Conservation (phyloP, 2,329 filamentous ascomycete species). For the Exophiala xenobiotica region DNA sequence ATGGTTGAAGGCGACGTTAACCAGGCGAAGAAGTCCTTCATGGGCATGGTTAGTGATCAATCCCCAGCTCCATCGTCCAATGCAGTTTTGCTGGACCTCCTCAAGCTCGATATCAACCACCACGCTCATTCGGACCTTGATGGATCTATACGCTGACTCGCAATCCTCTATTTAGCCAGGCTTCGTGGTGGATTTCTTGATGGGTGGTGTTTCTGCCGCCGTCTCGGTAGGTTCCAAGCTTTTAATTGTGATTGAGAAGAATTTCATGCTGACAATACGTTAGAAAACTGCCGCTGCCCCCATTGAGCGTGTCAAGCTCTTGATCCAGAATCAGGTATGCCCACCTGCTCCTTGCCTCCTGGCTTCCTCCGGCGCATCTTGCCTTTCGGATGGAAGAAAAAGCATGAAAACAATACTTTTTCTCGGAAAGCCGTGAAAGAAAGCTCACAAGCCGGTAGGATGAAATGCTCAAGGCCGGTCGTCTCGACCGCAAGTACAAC, state of each 20-base stretch:
- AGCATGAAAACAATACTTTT: not conserved
- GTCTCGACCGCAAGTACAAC: conserved; percentile 95
- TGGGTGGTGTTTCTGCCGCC: conserved; percentile 99
- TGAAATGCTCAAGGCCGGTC: conserved; percentile 99
- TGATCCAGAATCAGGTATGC: conserved; percentile 99
- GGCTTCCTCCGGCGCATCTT: conserved; percentile 6
- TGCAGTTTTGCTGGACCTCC: not conserved
- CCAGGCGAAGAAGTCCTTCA: conserved; percentile 54
- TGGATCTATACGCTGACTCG: conserved; percentile 34
- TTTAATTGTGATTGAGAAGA: not conserved
- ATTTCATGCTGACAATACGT: conserved; percentile 14
- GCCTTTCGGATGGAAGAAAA: not conserved
- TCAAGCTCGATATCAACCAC: conserved; percentile 1
- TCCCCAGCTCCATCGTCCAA: conserved; percentile 2
- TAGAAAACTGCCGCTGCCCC: conserved; percentile 96
- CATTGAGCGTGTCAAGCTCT: conserved; percentile 99
- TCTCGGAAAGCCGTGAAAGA: too few species aligned
- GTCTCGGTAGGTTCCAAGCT: conserved; percentile 63
- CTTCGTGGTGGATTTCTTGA: conserved; percentile 98
- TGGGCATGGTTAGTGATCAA: conserved; percentile 36
- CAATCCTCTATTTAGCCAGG: conserved; percentile 56
- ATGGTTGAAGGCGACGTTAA: conserved; percentile 50
- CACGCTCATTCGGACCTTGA: conserved; percentile 4
- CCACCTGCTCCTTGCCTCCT: conserved; percentile 9
- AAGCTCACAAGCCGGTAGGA: conserved; percentile 60